A percentile compares a stretch with the other conserved stretches of the same genome.
These are phyloP conservation scores for Periconia sp. DNA, from an alignment of 2,329 filamentous ascomycete species.

Conservation along the genomic window DNA sequence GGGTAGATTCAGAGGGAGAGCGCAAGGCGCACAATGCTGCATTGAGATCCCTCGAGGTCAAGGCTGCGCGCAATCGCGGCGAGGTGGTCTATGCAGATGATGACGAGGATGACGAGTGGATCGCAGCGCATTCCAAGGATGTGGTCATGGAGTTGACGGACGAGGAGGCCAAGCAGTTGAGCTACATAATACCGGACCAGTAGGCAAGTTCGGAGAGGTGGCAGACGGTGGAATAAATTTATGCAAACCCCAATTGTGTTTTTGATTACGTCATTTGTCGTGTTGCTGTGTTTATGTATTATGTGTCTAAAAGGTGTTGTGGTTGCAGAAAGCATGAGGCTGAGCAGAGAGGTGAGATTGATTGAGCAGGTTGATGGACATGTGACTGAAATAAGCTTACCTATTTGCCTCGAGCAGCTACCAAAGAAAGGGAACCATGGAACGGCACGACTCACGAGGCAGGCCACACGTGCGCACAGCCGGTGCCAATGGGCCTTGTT, in stretches of 20 bases:
- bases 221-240: no score
- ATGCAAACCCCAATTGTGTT: no score
- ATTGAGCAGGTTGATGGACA: not conserved
- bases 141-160: constrained; percentile 1
- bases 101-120: not conserved
- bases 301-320: no score
- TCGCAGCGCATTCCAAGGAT: not conserved
- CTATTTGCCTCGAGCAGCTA: no score
- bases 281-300: no score
- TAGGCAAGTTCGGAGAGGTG: no score
- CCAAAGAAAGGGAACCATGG: not conserved
- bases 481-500: not conserved
- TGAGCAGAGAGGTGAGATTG: not conserved
- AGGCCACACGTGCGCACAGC: not conserved
- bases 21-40: not conserved
- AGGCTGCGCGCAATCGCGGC: not conserved
- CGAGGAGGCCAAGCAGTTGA: not conserved
- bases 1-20: not conserved
- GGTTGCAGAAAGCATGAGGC: not conserved
- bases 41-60: not conserved
- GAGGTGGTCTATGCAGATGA: not conserved
- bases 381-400: not conserved
- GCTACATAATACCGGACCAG: constrained; percentile 1
- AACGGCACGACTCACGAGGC: no score
- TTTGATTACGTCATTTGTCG: no score